Evolutionary conservation across 2,329 filamentous ascomycete species (phyloP), one percentile per base, ranked within the genome.

Genomic region (Fusarium sambucinum): DNA sequence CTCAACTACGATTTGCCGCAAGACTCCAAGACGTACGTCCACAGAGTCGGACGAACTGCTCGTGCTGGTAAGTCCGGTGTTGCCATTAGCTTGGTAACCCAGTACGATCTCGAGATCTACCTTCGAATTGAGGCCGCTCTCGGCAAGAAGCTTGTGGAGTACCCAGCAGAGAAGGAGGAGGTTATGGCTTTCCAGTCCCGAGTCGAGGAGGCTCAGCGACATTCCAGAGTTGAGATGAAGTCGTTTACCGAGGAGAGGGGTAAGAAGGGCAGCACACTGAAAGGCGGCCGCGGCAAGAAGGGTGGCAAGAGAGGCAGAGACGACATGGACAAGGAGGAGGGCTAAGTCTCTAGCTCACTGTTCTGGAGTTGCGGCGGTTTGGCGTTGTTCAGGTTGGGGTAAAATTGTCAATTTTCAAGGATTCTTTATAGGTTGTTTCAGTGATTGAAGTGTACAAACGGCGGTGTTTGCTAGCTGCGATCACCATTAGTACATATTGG

Each of bases 21-120:
- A 29, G 93, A 96, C 79, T 92, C 88, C 73, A 96, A 97, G 80
- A 97, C 94, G 0, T 97, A 97, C 73, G 91, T 97, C 32, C 94
- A 97, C 79, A 87, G 94, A 53, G 93, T 97, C 1, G 94, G 94
- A 21, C 90, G 94, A 71, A 97, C 94, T 1, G 94, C 94, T 0
- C 88, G 94, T 79, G 94, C 94, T 0, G 94, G 94, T 30, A 94
- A 94, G 77, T 90, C 90, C 2, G 94, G 94, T 50, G 87, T 92
- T 42, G 93, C 94, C 11, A 86, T 97, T 46, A 92, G 85, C 53
- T 81, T 97, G 11, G 90, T 96, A 7, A 97, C 92, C 1, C 94
- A 97, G 78, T 97, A 96, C 71, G 94, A 97, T 74, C 82, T 94
- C 2, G 92, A 94, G 77, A 86, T 96, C 35, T 96, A 88, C 80